Evolutionary conservation across 495 filamentous ascomycete genomes (phyloP).

Genomic region (Penicillium argentinense): DNA sequence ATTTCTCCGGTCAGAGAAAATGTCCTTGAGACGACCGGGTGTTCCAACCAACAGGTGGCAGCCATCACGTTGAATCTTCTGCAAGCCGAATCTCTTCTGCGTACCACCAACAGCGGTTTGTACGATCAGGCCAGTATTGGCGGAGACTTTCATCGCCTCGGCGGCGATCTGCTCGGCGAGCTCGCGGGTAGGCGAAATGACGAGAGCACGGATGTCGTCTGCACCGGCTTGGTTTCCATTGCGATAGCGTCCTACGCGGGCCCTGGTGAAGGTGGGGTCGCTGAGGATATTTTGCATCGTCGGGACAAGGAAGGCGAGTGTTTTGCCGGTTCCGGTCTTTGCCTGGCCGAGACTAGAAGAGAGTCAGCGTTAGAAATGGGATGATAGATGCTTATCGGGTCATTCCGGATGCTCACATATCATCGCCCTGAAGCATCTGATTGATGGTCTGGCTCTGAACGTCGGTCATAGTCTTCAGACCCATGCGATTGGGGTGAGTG

Average conservation of each 20-base stretch:
- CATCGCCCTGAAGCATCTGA: conserved; percentile 70
- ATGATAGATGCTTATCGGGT: background rate
- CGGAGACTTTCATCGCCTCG: conserved; percentile 73
- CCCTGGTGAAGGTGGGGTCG: conserved; percentile 46
- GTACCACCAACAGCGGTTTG: conserved; percentile 91
- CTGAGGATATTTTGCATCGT: conserved; percentile 69
- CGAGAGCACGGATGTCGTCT: conserved; percentile 79
- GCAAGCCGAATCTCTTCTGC: conserved; percentile 62
- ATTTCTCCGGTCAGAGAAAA: conserved; percentile 67
- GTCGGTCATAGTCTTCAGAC: conserved; percentile 82
- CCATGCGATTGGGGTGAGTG: conserved; percentile 60
- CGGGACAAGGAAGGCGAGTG: conserved; percentile 78
- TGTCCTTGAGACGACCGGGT: conserved; percentile 83
- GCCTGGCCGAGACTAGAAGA: conserved; percentile 76
- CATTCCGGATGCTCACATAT: conserved; percentile 60
- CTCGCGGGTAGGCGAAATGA: conserved; percentile 93
- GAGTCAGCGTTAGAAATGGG: conserved; percentile 11
- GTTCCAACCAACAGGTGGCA: conserved; percentile 92
- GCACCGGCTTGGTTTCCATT: conserved; percentile 19
- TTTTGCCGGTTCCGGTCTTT: conserved; percentile 87
- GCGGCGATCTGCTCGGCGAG: conserved; percentile 90
- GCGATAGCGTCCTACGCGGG: conserved; percentile 26
- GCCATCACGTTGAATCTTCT: conserved; percentile 63
- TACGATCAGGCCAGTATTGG: conserved; percentile 66
- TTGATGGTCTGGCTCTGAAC: conserved; percentile 86